Evolutionary conservation across 306 rosid genomes (phyloP).

Genomic region (Senna siamea): DNA sequence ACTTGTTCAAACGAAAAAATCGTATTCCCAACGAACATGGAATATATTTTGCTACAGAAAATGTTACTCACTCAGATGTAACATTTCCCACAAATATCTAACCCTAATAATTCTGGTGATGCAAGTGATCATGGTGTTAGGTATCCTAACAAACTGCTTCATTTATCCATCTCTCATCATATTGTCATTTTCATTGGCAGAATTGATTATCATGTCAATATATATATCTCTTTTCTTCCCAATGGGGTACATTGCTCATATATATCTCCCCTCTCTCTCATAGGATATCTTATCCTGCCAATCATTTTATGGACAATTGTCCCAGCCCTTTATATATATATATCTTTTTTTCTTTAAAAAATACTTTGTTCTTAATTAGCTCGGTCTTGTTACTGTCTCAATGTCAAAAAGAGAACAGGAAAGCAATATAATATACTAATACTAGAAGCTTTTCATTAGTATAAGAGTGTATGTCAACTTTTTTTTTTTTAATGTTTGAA

Average conservation of each 20-base stretch:
- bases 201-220: conserved; percentile 19
- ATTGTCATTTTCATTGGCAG: conserved; percentile 37
- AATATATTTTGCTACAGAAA: too few species aligned
- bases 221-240: conserved; percentile 34
- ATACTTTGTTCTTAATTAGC: background rate
- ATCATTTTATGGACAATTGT: conserved; percentile 1
- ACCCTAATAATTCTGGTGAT: conserved; percentile 1
- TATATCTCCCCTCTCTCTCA: background rate
- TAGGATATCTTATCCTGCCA: background rate
- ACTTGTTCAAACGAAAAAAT: conserved; percentile 14
- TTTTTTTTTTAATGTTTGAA: too few species aligned
- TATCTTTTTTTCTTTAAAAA: background rate
- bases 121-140: conserved; percentile 6
- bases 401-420: background rate
- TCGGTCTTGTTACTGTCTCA: background rate
- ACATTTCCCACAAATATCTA: conserved; percentile 37
- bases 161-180: conserved; percentile 19
- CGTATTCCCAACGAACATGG: conserved; percentile 23
- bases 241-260: background rate
- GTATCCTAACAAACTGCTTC: background rate
- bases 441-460: too few species aligned
- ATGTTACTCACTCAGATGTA: too few species aligned
- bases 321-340: background rate
- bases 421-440: background rate
- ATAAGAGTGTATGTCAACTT: too few species aligned